A percentile compares a stretch with the other conserved stretches of the same genome.
phyloP scores from a whole-genome alignment of 768 basidiomycete genomes.

The Holtermannia corniformis region DNA sequence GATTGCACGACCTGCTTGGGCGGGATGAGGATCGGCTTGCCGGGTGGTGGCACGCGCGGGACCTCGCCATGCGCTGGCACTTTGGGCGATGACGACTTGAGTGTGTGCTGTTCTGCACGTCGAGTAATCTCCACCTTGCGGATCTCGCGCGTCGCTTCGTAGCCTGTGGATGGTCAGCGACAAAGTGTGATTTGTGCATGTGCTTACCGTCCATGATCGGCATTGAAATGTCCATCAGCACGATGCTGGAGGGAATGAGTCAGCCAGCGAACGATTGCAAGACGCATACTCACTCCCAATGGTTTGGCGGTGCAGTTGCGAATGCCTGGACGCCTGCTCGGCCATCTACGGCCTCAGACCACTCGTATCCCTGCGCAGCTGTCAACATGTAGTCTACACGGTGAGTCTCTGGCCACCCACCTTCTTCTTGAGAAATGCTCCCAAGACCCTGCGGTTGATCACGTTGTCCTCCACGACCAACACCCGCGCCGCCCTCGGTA shows the following conservation, averaged over 20 bases:
- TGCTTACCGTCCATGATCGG: slow-evolving; percentile 88
- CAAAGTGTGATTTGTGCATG: too few species aligned
- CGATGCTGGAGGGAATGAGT: slow-evolving; percentile 49
- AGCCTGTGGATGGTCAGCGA: too few species aligned
- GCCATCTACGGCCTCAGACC: slow-evolving; percentile 71
- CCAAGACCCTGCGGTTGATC: slow-evolving; percentile 74
- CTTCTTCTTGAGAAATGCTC: slow-evolving; percentile 44
- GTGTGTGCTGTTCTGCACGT: slow-evolving; percentile 11
- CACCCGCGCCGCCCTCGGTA: slow-evolving; percentile 52
- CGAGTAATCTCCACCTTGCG: slow-evolving; percentile 58
- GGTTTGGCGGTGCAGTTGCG: slow-evolving; percentile 51
- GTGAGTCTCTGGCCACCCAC: slow-evolving; percentile 13
- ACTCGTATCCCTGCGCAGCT: slow-evolving; percentile 55
- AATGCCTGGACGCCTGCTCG: slow-evolving; percentile 72
- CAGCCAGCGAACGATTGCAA: background rate
- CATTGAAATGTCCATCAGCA: slow-evolving; percentile 85
- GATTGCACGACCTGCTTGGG: slow-evolving; percentile 19
- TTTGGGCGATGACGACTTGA: background rate
- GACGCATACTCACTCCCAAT: slow-evolving; percentile 82
- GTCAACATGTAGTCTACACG: background rate
- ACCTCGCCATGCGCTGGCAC: slow-evolving; percentile 1
- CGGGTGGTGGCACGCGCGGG: slow-evolving; percentile 6
- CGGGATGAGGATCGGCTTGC: slow-evolving; percentile 18
- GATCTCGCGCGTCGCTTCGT: slow-evolving; percentile 74
- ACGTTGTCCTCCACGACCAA: slow-evolving; percentile 85